Percentiles rank a stretch among this genome's conserved stretches.
Evolutionary conservation across 768 basidiomycete genomes (phyloP).

Genomic region (Leccinum boreale): DNA sequence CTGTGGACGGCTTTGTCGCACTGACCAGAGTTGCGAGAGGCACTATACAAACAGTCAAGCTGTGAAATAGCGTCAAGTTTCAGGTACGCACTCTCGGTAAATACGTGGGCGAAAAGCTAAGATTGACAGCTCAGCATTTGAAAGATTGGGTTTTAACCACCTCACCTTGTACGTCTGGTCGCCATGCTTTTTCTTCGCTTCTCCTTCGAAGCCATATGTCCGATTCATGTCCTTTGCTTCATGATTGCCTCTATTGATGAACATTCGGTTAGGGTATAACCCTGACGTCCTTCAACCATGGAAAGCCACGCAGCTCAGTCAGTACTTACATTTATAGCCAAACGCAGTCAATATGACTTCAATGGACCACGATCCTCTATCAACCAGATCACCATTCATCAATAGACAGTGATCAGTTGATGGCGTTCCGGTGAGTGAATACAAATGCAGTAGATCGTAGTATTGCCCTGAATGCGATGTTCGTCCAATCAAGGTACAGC

Average conservation of each 20-base stretch:
- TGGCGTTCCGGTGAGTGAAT: conserved; percentile 82
- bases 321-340: conserved; percentile 82
- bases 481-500: neutral
- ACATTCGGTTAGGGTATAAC: conserved; percentile 88
- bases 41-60: conserved; percentile 47
- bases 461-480: conserved; percentile 67
- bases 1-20: conserved; percentile 57
- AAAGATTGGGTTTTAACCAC: neutral
- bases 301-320: neutral
- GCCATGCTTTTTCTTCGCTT: conserved; percentile 95
- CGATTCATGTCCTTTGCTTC: conserved; percentile 98
- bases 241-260: conserved; percentile 95
- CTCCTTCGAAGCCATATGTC: conserved; percentile 91
- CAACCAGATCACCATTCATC: conserved; percentile 96
- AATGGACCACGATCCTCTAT: conserved; percentile 93
- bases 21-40: conserved; percentile 85
- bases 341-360: conserved; percentile 92
- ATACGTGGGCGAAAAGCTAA: conserved; percentile 90
- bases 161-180: conserved; percentile 89
- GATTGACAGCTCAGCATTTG: conserved; percentile 3
- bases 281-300: conserved; percentile 45
- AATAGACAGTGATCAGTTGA: conserved; percentile 79
- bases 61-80: neutral
- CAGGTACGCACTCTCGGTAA: conserved; percentile 69
- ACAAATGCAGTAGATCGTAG: conserved; percentile 88